These are phyloP conservation scores for Claviceps sp. DNA, from an alignment of 2,329 filamentous ascomycete species.

Conservation along the genomic window DNA sequence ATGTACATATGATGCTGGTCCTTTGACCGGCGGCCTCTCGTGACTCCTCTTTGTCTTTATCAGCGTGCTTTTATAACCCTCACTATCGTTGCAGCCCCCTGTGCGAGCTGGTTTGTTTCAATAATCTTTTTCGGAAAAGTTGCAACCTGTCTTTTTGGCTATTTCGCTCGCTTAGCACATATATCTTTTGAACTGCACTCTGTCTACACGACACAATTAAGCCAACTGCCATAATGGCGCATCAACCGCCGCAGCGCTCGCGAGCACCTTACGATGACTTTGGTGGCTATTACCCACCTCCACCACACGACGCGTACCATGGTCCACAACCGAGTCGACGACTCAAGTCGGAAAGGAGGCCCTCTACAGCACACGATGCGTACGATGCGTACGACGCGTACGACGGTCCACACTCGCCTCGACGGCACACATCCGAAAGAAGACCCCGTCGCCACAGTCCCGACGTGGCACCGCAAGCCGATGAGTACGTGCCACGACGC, in stretches of 20 bases:
- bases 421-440: constrained; percentile 13
- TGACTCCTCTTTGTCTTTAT: too few species aligned
- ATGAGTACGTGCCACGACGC: constrained; percentile 6
- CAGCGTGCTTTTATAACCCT: too few species aligned
- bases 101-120: too few species aligned
- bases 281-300: constrained; percentile 12
- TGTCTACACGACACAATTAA: background rate
- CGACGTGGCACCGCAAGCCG: constrained; percentile 5
- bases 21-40: too few species aligned
- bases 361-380: background rate
- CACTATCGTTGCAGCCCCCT: too few species aligned
- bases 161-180: background rate
- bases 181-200: background rate
- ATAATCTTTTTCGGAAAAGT: background rate
- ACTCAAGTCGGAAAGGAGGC: constrained; percentile 12
- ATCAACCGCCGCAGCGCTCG: constrained; percentile 12
- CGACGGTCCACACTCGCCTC: constrained; percentile 7
- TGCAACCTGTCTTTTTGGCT: background rate
- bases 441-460: constrained; percentile 9
- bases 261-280: constrained; percentile 13
- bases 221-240: constrained; percentile 2
- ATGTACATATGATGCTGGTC: too few species aligned
- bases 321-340: constrained; percentile 9
- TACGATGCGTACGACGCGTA: background rate
- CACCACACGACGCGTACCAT: background rate